Base-by-base conservation (phyloP, 768 basidiomycete species). In the Galerina sulciceps region DNA sequence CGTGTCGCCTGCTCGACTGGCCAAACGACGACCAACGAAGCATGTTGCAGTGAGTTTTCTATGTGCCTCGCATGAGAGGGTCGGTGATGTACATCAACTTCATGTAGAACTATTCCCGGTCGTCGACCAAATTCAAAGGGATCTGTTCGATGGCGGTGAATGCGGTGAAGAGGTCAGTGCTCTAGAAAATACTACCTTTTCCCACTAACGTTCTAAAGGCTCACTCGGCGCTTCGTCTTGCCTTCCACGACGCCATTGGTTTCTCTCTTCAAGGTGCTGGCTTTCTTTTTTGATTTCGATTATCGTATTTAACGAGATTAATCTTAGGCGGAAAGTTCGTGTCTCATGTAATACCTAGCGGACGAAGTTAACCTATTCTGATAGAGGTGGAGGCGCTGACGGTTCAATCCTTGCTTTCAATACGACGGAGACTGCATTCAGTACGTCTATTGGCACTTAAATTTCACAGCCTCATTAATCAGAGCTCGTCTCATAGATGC, bases 121-220 rank as follows among this genome's bases (percentile, higher is more conserved):
- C 42, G 63, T 67, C 15, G 56, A 72, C 63, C 65, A 70, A 53
- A 58, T 75, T 26, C 72, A 74, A 56, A 48, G 61, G 18, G 70
- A 66, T 45, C 66, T 75, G 17, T 74, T 75, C 66, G 69, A 73
- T 26, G 63, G 63, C 26, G 69, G 68, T 23, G 66, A 73, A 55
- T 76, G 75, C 51, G 71, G 72, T 37, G 72, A 73, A 58, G 68
- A 70, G 49, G 71, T 70, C 6, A 67, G 53, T 67, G 61, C 31
- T 56, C 35, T 17, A 52, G 42, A 13, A 46, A 31, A 15, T 17
- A 22, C 9, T 35, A 11, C 13, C 11, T 22, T 36, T 26, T 6
- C 26, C 6, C 10, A 8, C 14, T 23, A 20, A 15, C 43, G 50
- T 10, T 18, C 36, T 46, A 42, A 26, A 26, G 26, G 62, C 61